These are phyloP conservation scores for Anthracocystis setariae DNA, from an alignment of 1,284 basidiomycete species.

Conservation along the genomic window DNA sequence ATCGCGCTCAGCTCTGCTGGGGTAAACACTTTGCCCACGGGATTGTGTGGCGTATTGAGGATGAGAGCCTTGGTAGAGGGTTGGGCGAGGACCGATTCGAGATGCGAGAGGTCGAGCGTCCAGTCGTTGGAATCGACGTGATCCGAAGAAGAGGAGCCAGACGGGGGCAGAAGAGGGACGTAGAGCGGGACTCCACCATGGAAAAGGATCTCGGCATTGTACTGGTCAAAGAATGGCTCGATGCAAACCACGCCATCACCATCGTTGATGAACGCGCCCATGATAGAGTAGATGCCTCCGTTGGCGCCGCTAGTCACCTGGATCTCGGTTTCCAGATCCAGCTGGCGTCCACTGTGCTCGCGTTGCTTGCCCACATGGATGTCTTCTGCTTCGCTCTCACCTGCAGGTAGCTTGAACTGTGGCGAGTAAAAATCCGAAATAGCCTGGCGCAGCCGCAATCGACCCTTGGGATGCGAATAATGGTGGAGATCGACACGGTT, in stretches of 20 bases:
- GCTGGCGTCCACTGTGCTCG: slow-evolving; percentile 71
- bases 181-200: slow-evolving; percentile 84
- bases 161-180: slow-evolving; percentile 89
- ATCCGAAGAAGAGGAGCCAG: slow-evolving; percentile 9
- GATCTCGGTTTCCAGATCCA: slow-evolving; percentile 88
- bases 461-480: slow-evolving; percentile 64
- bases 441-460: slow-evolving; percentile 58
- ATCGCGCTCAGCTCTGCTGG: slow-evolving; percentile 83
- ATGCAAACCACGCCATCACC: slow-evolving; percentile 96
- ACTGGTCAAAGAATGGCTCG: slow-evolving; percentile 95
- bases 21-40: slow-evolving; percentile 82
- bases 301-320: slow-evolving; percentile 92
- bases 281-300: slow-evolving; percentile 62
- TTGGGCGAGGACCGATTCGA: slow-evolving; percentile 79
- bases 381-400: slow-evolving; percentile 40
- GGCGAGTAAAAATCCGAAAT: slow-evolving; percentile 51
- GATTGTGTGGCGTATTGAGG: slow-evolving; percentile 79
- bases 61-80: slow-evolving; percentile 75
- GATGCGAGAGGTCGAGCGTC: slow-evolving; percentile 74
- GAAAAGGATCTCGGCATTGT: slow-evolving; percentile 72
- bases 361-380: slow-evolving; percentile 39
- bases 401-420: slow-evolving; percentile 45
- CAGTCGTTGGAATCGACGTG: slow-evolving; percentile 67
- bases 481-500: slow-evolving; percentile 63
- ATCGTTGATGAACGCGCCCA: slow-evolving; percentile 57